These are phyloP conservation scores for Hawksworthiomyces lignivorus DNA, from an alignment of 2,329 filamentous ascomycete species.

Conservation along the genomic window DNA sequence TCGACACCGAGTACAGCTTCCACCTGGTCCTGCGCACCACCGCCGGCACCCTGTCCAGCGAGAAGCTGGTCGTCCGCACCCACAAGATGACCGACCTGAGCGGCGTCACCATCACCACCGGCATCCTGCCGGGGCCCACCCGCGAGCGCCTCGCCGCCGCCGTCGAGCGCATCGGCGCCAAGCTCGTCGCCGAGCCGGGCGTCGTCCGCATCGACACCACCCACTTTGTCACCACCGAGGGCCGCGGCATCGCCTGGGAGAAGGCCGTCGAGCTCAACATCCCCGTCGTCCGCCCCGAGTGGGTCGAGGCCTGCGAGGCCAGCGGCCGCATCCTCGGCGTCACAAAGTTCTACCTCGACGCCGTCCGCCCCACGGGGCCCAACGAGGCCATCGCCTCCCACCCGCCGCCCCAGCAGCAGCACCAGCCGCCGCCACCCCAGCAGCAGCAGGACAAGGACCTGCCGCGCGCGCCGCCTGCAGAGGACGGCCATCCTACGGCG, in stretches of 20 bases:
- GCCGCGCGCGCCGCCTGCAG: conserved; percentile 13
- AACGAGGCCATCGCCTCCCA: conserved; percentile 9
- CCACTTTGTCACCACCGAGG: conserved; percentile 95
- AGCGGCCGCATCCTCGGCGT: conserved; percentile 90
- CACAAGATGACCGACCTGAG: conserved; percentile 98
- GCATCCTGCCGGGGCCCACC: conserved; percentile 66
- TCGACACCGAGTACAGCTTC: conserved; percentile 94
- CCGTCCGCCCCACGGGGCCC: conserved; percentile 42
- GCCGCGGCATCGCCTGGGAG: conserved; percentile 84
- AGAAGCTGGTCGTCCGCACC: conserved; percentile 77
- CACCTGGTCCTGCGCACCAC: conserved; percentile 85
- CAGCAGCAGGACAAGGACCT: conserved; percentile 6
- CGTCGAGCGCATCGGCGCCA: conserved; percentile 83
- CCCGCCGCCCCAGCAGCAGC: conserved; percentile 2
- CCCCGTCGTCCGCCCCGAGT: conserved; percentile 91
- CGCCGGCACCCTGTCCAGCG: conserved; percentile 77
- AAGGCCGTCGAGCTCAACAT: conserved; percentile 98
- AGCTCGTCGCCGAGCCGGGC: conserved; percentile 59
- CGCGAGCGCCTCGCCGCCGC: conserved; percentile 67
- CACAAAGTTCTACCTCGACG: conserved; percentile 91
- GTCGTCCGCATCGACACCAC: conserved; percentile 93
- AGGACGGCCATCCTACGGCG: conserved; percentile 16
- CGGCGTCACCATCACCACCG: conserved; percentile 89
- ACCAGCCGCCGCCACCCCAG: conserved; percentile 10
- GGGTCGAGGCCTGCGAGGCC: conserved; percentile 93